Evolutionary conservation across 768 basidiomycete species (phyloP).

Genomic region (Fomitopsis pulvina): DNA sequence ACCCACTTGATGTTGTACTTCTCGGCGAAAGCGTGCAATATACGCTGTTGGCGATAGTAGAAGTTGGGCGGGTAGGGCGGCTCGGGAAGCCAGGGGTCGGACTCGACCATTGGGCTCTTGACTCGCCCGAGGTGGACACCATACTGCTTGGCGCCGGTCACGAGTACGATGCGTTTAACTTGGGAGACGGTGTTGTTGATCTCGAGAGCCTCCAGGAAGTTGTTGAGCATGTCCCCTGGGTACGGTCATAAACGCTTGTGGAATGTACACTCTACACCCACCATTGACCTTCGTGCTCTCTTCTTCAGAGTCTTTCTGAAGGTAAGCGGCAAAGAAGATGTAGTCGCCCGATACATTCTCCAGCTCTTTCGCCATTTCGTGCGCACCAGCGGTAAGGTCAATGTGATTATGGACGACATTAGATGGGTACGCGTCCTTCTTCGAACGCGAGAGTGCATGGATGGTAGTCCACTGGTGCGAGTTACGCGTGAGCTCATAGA

Average conservation of each 20-base stretch:
- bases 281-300: neutral
- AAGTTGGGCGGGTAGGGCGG: neutral
- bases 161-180: neutral
- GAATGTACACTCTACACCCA: neutral
- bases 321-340: neutral
- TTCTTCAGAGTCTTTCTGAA: neutral
- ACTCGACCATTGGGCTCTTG: neutral
- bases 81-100: neutral
- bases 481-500: neutral
- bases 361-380: neutral
- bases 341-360: neutral
- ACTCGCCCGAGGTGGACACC: neutral
- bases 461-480: neutral
- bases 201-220: neutral
- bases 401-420: neutral
- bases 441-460: neutral
- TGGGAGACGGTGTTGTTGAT: neutral
- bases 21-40: neutral
- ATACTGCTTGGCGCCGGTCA: neutral
- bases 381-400: neutral
- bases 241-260: too few relatives aligned
- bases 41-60: neutral
- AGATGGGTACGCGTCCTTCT: neutral
- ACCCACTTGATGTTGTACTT: neutral
- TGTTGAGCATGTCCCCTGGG: neutral